A percentile compares a stretch with the other conserved stretches of the same genome.
phyloP scores from a whole-genome alignment of 371 early-diverging fungal genomes.

The Mucor irregularis region DNA sequence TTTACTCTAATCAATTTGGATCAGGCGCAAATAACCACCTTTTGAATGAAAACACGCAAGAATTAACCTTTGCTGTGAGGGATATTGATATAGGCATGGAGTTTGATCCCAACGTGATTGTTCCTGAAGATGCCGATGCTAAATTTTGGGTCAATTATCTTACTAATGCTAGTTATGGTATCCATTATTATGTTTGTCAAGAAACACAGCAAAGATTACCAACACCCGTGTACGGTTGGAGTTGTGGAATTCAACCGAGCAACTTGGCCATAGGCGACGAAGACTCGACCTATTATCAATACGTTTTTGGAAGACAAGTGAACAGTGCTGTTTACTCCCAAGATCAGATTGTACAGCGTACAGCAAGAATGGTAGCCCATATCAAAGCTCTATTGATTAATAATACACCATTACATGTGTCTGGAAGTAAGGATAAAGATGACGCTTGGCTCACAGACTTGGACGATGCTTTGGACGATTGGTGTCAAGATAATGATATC shows the following conservation, averaged over 20 bases:
- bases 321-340: constrained; percentile 38
- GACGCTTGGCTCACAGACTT: constrained; percentile 49
- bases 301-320: constrained; percentile 34
- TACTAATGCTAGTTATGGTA: constrained; percentile 47
- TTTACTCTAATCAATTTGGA: constrained; percentile 15
- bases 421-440: constrained; percentile 24
- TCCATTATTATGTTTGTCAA: constrained; percentile 46
- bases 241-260: constrained; percentile 26
- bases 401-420: neutral
- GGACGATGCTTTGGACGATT: constrained; percentile 50
- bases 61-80: constrained; percentile 3
- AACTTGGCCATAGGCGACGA: neutral
- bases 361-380: constrained; percentile 42
- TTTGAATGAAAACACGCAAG: neutral
- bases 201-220: constrained; percentile 35
- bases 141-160: constrained; percentile 49
- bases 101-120: constrained; percentile 30
- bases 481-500: constrained; percentile 43
- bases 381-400: constrained; percentile 30
- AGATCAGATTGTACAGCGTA: constrained; percentile 37
- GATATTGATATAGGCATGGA: neutral
- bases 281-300: constrained; percentile 13
- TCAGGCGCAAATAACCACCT: neutral
- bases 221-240: constrained; percentile 41
- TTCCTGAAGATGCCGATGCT: constrained; percentile 36